Evolutionary conservation across 1,284 basidiomycete genomes (phyloP), one percentile per base, ranked within the genome.

Genomic region (Blastosporella zonata): DNA sequence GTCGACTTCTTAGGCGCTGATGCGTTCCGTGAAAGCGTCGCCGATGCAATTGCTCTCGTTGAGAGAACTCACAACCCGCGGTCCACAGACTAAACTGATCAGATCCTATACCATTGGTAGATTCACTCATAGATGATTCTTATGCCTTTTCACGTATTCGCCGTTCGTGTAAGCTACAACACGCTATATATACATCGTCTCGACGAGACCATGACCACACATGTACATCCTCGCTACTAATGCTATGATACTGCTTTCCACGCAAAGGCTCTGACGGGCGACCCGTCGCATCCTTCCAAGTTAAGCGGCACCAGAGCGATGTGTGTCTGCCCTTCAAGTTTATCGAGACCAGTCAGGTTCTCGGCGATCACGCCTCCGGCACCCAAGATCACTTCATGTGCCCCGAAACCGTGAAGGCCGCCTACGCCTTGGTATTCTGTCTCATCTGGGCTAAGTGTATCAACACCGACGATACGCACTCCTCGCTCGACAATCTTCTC

Each of bases 1-100:
- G 71, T 80, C 28, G 66, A 72, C 6, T 67, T 91, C 50, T 66
- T 93, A 4, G 88, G 89, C 1, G 70, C 74, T 17, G 77, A 82
- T 48, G 81, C 84, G 8, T 88, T 93, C 68, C 82, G 84, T 50
- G 75, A 79, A 46, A 88, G 82, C 55, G 81, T 93, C 10, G 77
- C 78, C 8, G 78, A 79, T 55, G 87, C 84, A 1, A 86, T 87
- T 62, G 61, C 69, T 8, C 67, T 67, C 12, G 60, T 81, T 6
- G 73, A 77, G 49, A 48, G 48, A 40, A n/a, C n/a, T 55, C 52
- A 23, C 53, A 55, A 46, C 55, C 44, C 29, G 13, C 29, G 37
- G 20, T 45, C 17, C 20, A n/a, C 20, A 17, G 17, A 35, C 21
- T 37, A 37, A 37, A 21, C 12, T 8, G n/a, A 35, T 15, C 13